Base-by-base conservation (phyloP, 495 filamentous ascomycete genomes). In the Penicillium dipodomyicola region DNA sequence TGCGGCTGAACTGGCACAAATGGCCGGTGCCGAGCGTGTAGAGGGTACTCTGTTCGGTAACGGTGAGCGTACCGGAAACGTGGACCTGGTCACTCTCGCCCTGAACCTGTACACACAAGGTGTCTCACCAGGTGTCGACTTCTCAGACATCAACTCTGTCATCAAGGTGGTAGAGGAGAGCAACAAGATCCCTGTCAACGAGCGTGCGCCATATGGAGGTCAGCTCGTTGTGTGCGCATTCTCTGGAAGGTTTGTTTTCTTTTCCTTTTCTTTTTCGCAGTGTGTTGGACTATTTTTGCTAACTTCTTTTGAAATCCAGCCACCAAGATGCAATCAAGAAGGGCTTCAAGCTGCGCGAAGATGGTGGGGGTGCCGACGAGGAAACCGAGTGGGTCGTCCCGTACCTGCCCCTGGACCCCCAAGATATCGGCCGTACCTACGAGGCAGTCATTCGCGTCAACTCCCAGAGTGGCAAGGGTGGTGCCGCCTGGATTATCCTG, bases 251-350 rank as follows among this genome's bases (percentile, higher is more conserved):
- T 54, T 47, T 15, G 52, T 37, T 47, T 39, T 22, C n/a, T 14
- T 32, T n/a, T 7, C 30, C n/a, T 14, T 32, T n/a, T 7, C 30
- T 54, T 1, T 35, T 46, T 14, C 29, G 6, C 9, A 50, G 17
- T 40, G 92, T 86, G 1, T 4, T 8, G 25, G 10, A 14, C 0
- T 11, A 7, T 20, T 17, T 96, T 96, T 76, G 90, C 86, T 65
- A 91, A 92, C 29, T 7, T 22, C 4, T 32, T 48, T 32, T 12
- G n/a, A 32, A 47, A n/a, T 9, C 6, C 43, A 91, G 88, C 27
- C 93, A 97, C 70, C 92, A 98, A 76, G 94, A 97, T 64, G 94
- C 94, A 37, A 97, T 98, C 76, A 96, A 96, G 77, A 97, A 97
- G 77, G 93, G 94, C 12, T 97, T 97, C 78, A 80, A 86, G 60